phyloP scores from a whole-genome alignment of 2,329 filamentous ascomycete genomes.

The Fusarium ramigenum region DNA sequence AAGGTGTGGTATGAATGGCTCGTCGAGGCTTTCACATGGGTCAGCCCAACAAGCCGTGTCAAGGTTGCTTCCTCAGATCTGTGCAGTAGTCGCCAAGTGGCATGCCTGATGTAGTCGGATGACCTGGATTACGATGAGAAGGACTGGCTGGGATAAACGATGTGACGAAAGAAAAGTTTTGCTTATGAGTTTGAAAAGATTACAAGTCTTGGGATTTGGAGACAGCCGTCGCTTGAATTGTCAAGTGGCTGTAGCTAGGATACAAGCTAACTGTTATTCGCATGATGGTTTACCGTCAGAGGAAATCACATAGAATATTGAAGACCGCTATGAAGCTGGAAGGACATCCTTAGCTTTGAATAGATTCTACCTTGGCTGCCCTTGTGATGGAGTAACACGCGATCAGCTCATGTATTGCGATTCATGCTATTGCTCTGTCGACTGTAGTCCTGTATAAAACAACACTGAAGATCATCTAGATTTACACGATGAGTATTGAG shows the following conservation, averaged over 20 bases:
- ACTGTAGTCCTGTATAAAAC: neutral
- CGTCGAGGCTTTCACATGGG: conserved; percentile 81
- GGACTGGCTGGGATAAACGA: conserved; percentile 1
- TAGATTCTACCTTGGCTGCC: neutral
- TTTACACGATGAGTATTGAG: neutral
- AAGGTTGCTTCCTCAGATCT: conserved; percentile 73
- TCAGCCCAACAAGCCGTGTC: conserved; percentile 67
- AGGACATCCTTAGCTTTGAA: neutral
- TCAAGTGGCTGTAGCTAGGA: neutral
- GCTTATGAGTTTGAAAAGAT: conserved; percentile 2
- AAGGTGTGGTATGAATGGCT: conserved; percentile 99
- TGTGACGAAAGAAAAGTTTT: conserved; percentile 29
- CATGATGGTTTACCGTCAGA: no score
- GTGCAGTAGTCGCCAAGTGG: conserved; percentile 74
- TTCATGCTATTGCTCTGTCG: no score
- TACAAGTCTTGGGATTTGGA: neutral
- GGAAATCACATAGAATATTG: neutral
- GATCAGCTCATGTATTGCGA: neutral
- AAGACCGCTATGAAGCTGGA: neutral
- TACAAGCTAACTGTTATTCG: neutral
- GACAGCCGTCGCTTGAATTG: conserved; percentile 18
- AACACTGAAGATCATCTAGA: neutral
- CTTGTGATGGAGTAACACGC: neutral
- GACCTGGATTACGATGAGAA: neutral
- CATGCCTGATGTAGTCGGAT: conserved; percentile 72